Conservation (phyloP, 345 rosid genomes). For the Erucastrum elatum region DNA sequence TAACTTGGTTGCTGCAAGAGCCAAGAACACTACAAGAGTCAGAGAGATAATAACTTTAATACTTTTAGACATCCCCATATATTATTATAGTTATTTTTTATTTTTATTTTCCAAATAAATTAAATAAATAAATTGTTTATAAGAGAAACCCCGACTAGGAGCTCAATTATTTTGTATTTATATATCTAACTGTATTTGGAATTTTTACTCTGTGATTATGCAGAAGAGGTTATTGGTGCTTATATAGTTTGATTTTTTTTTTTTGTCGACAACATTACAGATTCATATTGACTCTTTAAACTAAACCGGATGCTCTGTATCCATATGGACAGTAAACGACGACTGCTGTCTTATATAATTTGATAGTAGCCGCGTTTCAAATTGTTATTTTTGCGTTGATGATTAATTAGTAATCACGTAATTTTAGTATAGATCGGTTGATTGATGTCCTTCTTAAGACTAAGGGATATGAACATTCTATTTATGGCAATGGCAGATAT, state of each 20-base stretch:
- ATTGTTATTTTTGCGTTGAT: too few relatives aligned
- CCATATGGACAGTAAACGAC: too few relatives aligned
- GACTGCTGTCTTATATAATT: too few relatives aligned
- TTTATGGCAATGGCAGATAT: too few relatives aligned
- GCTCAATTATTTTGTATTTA: slow-evolving; percentile 5
- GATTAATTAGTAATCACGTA: too few relatives aligned
- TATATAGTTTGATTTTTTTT: background rate
- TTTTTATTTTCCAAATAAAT: background rate
- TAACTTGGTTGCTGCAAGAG: background rate
- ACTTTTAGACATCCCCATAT: slow-evolving; percentile 30
- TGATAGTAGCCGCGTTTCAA: too few relatives aligned
- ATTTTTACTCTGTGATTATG: background rate
- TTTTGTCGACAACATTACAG: too few relatives aligned
- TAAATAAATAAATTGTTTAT: slow-evolving; percentile 10
- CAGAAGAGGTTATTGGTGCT: background rate
- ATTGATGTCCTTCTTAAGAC: too few relatives aligned
- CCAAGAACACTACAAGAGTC: background rate
- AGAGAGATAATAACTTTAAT: slow-evolving; percentile 5
- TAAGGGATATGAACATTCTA: too few relatives aligned
- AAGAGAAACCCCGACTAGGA: slow-evolving; percentile 7
- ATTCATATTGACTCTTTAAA: too few relatives aligned
- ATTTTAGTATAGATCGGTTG: too few relatives aligned
- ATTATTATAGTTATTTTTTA: background rate
- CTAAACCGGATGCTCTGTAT: too few relatives aligned
- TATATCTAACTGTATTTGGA: background rate